Conservation (phyloP, 2,329 filamentous ascomycete genomes). For the Apiospora saccharicola region DNA sequence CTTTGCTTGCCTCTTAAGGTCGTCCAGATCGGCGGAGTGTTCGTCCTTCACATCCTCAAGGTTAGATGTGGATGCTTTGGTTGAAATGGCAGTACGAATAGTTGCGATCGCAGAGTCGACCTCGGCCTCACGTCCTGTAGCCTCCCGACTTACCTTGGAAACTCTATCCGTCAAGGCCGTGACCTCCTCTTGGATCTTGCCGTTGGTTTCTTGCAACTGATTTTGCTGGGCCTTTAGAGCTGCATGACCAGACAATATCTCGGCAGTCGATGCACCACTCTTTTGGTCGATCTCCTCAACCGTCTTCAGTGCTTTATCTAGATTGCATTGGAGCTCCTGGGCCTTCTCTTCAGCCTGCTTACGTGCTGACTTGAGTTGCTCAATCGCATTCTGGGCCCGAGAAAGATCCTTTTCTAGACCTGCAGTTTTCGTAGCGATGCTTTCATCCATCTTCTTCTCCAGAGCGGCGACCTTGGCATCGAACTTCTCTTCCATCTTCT, state of each 20-base stretch:
- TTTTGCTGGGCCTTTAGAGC: background rate
- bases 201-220: background rate
- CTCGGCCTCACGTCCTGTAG: background rate
- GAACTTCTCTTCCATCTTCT: background rate
- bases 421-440: background rate
- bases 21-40: background rate
- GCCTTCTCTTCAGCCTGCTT: background rate
- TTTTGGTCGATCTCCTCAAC: background rate
- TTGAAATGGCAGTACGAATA: background rate
- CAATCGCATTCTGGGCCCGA: background rate
- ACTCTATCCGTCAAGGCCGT: background rate
- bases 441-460: background rate
- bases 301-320: background rate
- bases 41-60: background rate
- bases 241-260: background rate
- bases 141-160: background rate
- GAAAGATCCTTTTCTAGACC: conserved; percentile 8
- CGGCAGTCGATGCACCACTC: background rate
- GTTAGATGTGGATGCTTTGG: conserved; percentile 4
- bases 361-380: background rate
- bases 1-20: background rate
- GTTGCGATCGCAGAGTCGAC: background rate
- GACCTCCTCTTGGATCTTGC: background rate
- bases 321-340: background rate
- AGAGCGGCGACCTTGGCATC: background rate